Evolutionary conservation across 371 early-diverging fungal species (phyloP), one percentile per base, ranked within the genome.

Genomic region (Actinomortierella wolfii): DNA sequence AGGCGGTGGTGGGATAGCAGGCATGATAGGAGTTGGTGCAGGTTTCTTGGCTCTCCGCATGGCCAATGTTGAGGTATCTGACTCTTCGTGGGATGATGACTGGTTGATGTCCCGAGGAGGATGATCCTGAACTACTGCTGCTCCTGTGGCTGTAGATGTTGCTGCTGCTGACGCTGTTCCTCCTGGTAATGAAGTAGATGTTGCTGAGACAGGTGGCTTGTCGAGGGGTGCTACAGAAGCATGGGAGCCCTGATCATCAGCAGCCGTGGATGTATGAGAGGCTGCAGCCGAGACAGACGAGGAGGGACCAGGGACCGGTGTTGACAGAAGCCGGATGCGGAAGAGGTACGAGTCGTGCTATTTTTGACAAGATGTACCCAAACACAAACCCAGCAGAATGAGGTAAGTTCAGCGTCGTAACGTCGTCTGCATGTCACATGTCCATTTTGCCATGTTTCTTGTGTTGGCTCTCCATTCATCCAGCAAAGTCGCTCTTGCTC

Each of bases 331-430:
- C 26, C 54, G 68, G 28, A 68, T 68, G 41, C 68, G 61, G 48
- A 61, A 68, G 14, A 68, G 55, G 49, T 68, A 68, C 46, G 68
- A 68, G 48, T 68, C 62, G 46, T 68, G 68, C 68, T 61, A 21
- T 64, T 39, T 45, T 50, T 28, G 21, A 29, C n/a, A 39, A 28
- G 20, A 34, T 11, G 34, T 6, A 34, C 34, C 7, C 7, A 4
- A 11, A 34, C 34, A 34, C 11, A 34, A 34, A 34, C 4, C 7
- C 4, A n/a, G n/a, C n/a, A n/a, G n/a, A n/a, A n/a, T n/a, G n/a
- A n/a, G n/a, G n/a, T n/a, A n/a, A n/a, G n/a, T n/a, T n/a, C n/a
- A n/a, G n/a, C n/a, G n/a, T n/a, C n/a, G n/a, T n/a, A n/a, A n/a
- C n/a, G n/a, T n/a, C n/a, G n/a, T n/a, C n/a, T n/a, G n/a, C n/a